Evolutionary conservation across 176 grass and related monocot genomes (phyloP).

Genomic region (Dendrocalamus sinicus): DNA sequence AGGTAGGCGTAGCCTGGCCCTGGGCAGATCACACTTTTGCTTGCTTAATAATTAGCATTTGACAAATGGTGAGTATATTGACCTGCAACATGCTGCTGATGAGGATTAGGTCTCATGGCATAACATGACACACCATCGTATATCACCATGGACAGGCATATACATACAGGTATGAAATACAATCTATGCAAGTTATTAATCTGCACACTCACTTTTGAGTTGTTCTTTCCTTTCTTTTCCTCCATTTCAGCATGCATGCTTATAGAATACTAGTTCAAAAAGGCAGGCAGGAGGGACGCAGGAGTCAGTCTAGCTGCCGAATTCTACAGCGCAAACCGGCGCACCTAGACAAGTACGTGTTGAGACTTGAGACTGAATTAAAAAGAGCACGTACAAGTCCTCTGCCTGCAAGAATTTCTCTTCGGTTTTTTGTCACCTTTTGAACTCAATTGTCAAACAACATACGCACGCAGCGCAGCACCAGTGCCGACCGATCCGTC

Average conservation of each 20-base stretch:
- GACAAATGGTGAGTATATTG: constrained; percentile 34
- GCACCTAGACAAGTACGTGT: constrained; percentile 32
- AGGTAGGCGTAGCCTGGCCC: constrained; percentile 30
- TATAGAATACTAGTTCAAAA: constrained; percentile 12
- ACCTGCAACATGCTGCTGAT: neutral
- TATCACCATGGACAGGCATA: neutral
- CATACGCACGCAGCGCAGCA: neutral
- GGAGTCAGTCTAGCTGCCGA: constrained; percentile 50
- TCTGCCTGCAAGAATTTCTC: neutral
- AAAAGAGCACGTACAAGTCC: constrained; percentile 14
- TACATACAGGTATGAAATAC: neutral
- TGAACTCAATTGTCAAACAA: constrained; percentile 53
- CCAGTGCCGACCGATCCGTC: constrained; percentile 30
- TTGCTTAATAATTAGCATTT: constrained; percentile 38
- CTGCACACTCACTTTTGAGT: neutral
- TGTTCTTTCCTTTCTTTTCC: neutral
- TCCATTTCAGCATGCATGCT: constrained; percentile 11
- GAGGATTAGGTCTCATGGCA: constrained; percentile 51
- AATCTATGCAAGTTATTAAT: constrained; percentile 34
- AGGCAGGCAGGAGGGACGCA: neutral
- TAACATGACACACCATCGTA: constrained; percentile 40
- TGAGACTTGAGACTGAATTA: neutral
- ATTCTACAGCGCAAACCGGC: constrained; percentile 22
- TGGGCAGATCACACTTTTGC: constrained; percentile 21
- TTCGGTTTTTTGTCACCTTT: constrained; percentile 35